These are phyloP conservation scores for Colletotrichum karsti DNA, from an alignment of 2,329 filamentous ascomycete species.

Conservation along the genomic window DNA sequence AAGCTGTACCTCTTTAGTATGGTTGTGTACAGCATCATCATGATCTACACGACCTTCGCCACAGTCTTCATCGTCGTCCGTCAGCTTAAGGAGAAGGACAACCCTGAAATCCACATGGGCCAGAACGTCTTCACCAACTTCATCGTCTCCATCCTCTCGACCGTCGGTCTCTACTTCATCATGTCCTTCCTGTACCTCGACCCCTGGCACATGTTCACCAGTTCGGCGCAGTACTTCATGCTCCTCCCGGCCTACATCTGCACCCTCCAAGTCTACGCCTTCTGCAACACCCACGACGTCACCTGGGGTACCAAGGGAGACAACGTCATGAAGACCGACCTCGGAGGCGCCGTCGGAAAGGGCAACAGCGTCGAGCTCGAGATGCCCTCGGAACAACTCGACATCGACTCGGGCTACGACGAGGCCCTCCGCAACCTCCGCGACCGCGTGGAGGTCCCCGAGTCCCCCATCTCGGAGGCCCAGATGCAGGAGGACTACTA, in stretches of 20 bases:
- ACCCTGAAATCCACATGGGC: conserved; percentile 63
- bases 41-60: conserved; percentile 94
- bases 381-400: conserved; percentile 97
- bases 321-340: conserved; percentile 92
- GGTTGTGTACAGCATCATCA: conserved; percentile 91
- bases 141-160: conserved; percentile 88
- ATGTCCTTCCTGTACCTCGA: conserved; percentile 98
- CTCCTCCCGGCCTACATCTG: conserved; percentile 95
- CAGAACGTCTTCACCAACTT: conserved; percentile 96
- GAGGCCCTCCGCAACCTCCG: conserved; percentile 95
- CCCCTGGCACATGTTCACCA: conserved; percentile 99
- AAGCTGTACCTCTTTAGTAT: conserved; percentile 89
- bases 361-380: conserved; percentile 87
- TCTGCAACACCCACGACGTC: conserved; percentile 99
- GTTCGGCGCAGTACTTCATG: conserved; percentile 88
- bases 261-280: conserved; percentile 96
- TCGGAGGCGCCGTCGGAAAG: conserved; percentile 84
- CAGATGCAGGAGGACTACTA: conserved; percentile 99
- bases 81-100: conserved; percentile 70
- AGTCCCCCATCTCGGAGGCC: conserved; percentile 68
- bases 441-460: conserved; percentile 85
- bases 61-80: conserved; percentile 87
- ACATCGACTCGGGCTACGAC: conserved; percentile 98
- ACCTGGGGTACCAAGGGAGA: conserved; percentile 99
- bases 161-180: conserved; percentile 92